Conservation (phyloP, 140 eudicot species). For the Erigeron philadelphicus region DNA sequence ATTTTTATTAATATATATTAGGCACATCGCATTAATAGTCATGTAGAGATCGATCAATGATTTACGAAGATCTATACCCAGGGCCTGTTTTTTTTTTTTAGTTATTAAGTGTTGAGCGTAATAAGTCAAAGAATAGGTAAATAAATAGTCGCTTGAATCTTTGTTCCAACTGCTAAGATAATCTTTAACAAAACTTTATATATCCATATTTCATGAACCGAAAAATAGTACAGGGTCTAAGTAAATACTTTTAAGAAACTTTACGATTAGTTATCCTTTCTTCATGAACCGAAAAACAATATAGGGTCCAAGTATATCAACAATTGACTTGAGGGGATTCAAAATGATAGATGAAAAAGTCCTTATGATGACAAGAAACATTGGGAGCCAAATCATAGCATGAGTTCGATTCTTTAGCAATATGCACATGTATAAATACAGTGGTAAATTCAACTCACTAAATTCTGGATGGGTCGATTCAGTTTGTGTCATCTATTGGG, state of each 20-base stretch:
- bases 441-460: not conserved
- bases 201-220: conserved; percentile 5
- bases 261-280: conserved; percentile 13
- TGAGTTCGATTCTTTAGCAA: conserved; percentile 22
- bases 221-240: not conserved
- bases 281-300: not conserved
- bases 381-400: conserved; percentile 42
- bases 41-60: no score
- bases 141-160: conserved; percentile 55
- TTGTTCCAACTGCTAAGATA: conserved; percentile 63
- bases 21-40: no score
- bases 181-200: conserved; percentile 38
- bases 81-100: conserved; percentile 42
- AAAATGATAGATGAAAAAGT: conserved; percentile 12
- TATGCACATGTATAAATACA: not conserved
- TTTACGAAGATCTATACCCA: no score
- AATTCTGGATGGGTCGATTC: not conserved
- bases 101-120: no score
- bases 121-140: no score
- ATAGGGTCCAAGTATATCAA: not conserved
- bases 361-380: conserved; percentile 43
- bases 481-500: not conserved
- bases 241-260: conserved; percentile 17
- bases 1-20: no score
- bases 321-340: not conserved